Conservation (phyloP, 305 asterid species). For the Lippia alba region DNA sequence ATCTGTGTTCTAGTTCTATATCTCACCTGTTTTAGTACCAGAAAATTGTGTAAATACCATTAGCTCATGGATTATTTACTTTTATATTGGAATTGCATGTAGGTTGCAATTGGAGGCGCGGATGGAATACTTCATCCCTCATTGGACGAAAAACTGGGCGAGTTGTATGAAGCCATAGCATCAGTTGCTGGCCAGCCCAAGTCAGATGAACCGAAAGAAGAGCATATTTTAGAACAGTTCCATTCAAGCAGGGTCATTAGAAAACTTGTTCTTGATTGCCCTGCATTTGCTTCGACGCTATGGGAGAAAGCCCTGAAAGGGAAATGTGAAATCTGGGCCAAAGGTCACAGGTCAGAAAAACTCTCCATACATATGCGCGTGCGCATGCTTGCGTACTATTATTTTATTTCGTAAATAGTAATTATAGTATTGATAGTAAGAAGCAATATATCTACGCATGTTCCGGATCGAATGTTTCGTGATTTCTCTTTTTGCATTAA, state of each 20-base stretch:
- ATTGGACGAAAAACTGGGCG: slow-evolving; percentile 61
- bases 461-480: no score
- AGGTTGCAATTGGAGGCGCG: slow-evolving; percentile 82
- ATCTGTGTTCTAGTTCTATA: not conserved
- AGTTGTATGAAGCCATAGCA: slow-evolving; percentile 66
- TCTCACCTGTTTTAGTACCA: not conserved
- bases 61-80: not conserved
- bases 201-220: slow-evolving; percentile 55
- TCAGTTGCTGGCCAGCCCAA: slow-evolving; percentile 71
- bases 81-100: slow-evolving; percentile 23
- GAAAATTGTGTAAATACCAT: not conserved
- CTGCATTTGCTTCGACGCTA: slow-evolving; percentile 71
- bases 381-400: no score
- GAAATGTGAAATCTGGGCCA: slow-evolving; percentile 66
- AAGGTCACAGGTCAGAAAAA: slow-evolving; percentile 80
- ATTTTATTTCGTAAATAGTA: no score
- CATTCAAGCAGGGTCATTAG: slow-evolving; percentile 87
- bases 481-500: not conserved
- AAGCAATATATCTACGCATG: no score
- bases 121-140: slow-evolving; percentile 70
- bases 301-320: slow-evolving; percentile 87
- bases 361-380: not conserved
- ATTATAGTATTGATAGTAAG: no score
- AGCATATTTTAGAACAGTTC: slow-evolving; percentile 78
- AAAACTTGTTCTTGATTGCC: slow-evolving; percentile 79